Evolutionary conservation across 2,329 filamentous ascomycete species (phyloP).

Genomic region (Fusarium hostae): DNA sequence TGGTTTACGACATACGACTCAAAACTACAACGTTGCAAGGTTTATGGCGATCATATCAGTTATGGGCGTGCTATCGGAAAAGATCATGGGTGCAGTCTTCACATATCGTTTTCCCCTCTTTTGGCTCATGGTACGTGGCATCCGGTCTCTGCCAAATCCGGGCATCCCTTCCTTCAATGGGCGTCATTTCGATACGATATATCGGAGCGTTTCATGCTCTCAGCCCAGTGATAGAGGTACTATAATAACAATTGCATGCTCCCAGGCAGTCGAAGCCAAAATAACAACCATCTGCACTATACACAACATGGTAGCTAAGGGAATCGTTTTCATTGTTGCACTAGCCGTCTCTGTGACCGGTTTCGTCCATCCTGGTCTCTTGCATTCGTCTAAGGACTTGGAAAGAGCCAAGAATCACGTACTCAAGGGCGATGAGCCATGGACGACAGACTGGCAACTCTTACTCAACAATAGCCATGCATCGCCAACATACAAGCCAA

Average conservation of each 20-base stretch:
- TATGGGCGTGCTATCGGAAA: neutral
- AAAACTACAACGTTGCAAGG: neutral
- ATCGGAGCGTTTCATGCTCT: neutral
- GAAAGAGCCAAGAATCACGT: neutral
- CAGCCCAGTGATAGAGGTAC: rapidly evolving
- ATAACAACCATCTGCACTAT: neutral
- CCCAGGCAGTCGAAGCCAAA: neutral
- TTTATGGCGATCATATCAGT: neutral
- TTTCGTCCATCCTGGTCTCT: neutral
- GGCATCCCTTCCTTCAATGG: rapidly evolving
- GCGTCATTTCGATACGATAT: rapidly evolving
- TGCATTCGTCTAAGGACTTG: neutral
- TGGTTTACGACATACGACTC: neutral
- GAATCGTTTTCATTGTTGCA: neutral
- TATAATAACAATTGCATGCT: neutral
- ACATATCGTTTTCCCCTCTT: neutral
- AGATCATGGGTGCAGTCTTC: rapidly evolving
- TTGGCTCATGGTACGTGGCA: neutral
- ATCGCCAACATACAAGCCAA: neutral
- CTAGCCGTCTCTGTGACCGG: neutral
- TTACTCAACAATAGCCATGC: neutral
- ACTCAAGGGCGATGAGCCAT: neutral
- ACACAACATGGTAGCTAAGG: neutral
- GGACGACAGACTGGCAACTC: neutral
- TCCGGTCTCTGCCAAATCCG: neutral